Evolutionary conservation across 345 rosid genomes (phyloP), one percentile per base, ranked within the genome.

Genomic region (Eucalyptus pauciflora): DNA sequence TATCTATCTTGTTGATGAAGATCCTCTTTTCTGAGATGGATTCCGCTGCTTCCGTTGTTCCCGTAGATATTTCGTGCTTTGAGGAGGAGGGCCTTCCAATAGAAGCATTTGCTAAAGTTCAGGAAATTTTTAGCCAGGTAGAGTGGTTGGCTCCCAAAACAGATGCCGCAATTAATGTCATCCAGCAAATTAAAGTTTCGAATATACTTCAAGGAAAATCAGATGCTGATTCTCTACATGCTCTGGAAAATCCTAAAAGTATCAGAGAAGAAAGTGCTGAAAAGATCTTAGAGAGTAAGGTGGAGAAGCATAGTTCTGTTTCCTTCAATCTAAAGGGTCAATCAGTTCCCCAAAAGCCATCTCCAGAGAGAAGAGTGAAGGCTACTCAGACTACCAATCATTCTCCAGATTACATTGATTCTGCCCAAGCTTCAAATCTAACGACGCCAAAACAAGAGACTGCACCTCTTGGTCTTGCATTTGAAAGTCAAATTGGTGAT

Each of bases 11-110:
- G 49, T 88, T 81, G 90, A 85, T 92, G 91, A 91, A 97, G 99
- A 93, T 97, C 94, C 96, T 97, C 93, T 97, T 97, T 95, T 96
- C 99, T 80, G 99, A 97, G 89, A 93, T 95, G 98, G 98, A 97
- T 93, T 94, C 96, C 88, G 94, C 96, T 87, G 93, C 96, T 89
- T 94, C 96, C n/a, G 31, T 97, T 93, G 92, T 90, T 86, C 83
- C 94, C 76, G 91, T 94, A 71, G 95, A 95, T 90, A 92, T 96
- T 91, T 88, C 96, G 33, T 88, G 91, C 93, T 92, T 94, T 90
- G 98, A 97, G 91, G 99, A 94, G 89, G 98, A 94, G 51, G 99
- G 98, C 88, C 97, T 97, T 91, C 97, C 98, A 4, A 88, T 95
- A 86, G 99, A 96, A 94, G 99, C 96, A 90, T 96, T 97, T 94